Evolutionary conservation across 2,329 filamentous ascomycete genomes (phyloP).

Genomic region (Trichophyton equinum): DNA sequence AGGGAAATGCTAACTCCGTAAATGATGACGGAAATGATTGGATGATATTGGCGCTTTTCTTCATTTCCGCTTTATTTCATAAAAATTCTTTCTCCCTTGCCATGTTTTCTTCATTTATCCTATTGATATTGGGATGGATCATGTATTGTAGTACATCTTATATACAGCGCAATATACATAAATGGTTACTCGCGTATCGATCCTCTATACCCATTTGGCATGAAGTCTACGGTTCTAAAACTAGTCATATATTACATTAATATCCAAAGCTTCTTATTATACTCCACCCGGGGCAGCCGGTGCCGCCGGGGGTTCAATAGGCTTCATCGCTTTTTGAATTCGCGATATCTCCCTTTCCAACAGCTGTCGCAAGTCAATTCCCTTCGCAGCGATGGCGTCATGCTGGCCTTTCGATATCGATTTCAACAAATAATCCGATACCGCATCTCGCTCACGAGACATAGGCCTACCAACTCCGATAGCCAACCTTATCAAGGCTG

Average conservation of each 20-base stretch:
- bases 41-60: not conserved
- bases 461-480: constrained; percentile 78
- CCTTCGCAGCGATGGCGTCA: constrained; percentile 37
- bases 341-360: constrained; percentile 26
- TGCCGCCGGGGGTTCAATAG: not conserved
- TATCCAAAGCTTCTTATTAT: not conserved
- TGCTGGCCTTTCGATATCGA: constrained; percentile 48
- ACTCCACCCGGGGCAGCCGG: not conserved
- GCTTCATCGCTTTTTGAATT: constrained; percentile 1
- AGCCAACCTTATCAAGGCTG: constrained; percentile 48
- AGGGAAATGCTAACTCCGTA: not conserved
- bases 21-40: not conserved
- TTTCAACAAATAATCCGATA: constrained; percentile 65
- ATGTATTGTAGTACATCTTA: not conserved
- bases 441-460: constrained; percentile 52
- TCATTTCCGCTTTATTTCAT: not conserved
- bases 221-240: not conserved
- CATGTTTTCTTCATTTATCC: not conserved
- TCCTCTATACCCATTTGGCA: not conserved
- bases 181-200: not conserved
- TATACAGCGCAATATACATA: constrained; percentile 1
- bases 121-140: not conserved
- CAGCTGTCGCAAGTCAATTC: constrained; percentile 38
- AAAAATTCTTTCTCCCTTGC: not conserved
- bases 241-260: not conserved